phyloP scores from a whole-genome alignment of 805 yeast species.

The Candida dajiaensis region DNA sequence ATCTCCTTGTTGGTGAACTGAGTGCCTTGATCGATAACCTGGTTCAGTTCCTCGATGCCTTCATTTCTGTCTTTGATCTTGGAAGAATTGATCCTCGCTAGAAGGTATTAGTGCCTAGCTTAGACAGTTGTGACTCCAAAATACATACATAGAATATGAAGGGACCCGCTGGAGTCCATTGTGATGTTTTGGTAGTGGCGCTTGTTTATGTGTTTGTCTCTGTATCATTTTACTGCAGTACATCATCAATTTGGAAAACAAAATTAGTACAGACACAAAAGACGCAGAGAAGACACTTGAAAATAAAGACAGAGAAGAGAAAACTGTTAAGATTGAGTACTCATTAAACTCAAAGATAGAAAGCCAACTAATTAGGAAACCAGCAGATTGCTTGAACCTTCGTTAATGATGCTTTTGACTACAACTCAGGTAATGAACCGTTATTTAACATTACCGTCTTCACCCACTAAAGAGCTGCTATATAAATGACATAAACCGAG shows the following conservation, averaged over 20 bases:
- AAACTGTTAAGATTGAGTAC: too few species aligned
- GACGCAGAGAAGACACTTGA: too few species aligned
- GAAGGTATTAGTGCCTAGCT: slow-evolving; percentile 3
- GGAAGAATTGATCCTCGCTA: slow-evolving; percentile 36
- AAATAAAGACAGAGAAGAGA: too few species aligned
- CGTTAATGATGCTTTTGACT: too few species aligned
- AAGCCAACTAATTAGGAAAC: too few species aligned
- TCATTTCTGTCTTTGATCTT: slow-evolving; percentile 52
- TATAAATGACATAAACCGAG: background rate
- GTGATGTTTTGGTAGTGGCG: background rate
- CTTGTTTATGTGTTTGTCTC: background rate
- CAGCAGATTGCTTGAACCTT: too few species aligned
- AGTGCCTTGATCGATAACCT: slow-evolving; percentile 18
- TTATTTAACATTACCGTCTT: background rate
- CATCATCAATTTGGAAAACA: too few species aligned
- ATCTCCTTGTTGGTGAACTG: slow-evolving; percentile 21
- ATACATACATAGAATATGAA: background rate
- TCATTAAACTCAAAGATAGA: too few species aligned
- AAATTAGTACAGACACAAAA: too few species aligned
- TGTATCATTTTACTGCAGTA: too few species aligned
- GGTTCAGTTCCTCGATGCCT: slow-evolving; percentile 37
- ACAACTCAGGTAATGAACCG: background rate
- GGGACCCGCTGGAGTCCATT: background rate
- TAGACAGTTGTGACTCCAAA: background rate
- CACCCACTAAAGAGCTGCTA: background rate